A percentile compares a stretch with the other conserved stretches of the same genome.
Conservation (phyloP, 169 alveolate species). For the Plasmodium fragile region DNA sequence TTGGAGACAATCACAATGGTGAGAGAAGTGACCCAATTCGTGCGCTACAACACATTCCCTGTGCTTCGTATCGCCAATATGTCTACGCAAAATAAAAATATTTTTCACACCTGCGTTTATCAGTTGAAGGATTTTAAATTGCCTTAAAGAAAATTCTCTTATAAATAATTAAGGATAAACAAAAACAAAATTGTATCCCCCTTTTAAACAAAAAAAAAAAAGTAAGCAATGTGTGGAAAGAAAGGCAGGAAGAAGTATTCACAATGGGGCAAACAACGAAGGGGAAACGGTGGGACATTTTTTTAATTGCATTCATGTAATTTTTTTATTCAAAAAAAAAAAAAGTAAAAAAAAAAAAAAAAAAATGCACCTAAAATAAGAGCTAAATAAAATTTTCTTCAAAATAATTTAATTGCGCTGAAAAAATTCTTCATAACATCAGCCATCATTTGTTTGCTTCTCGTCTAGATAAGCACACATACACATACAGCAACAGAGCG, state of each 20-base stretch:
- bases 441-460: constrained; percentile 8
- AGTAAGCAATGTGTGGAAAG: neutral
- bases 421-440: constrained; percentile 17
- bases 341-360: neutral
- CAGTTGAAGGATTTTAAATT: constrained; percentile 2
- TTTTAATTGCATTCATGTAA: constrained; percentile 6
- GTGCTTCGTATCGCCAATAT: neutral
- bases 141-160: constrained; percentile 12
- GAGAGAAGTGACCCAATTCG: neutral
- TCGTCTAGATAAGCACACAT: neutral
- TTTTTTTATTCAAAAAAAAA: neutral
- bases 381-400: constrained; percentile 6
- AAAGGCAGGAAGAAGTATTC: neutral
- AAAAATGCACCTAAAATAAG: neutral
- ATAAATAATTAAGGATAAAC: constrained; percentile 30
- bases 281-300: neutral
- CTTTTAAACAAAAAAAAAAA: neutral
- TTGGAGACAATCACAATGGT: neutral
- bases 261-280: neutral
- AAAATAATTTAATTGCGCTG: constrained; percentile 13
- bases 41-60: neutral
- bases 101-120: constrained; percentile 10
- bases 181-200: constrained; percentile 25
- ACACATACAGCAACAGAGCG: neutral
- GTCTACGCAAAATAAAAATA: neutral